Percentiles rank a stretch among this genome's conserved stretches.
Evolutionary conservation across 805 yeast species (phyloP).

Genomic region (Kregervanrija fluxuum): DNA sequence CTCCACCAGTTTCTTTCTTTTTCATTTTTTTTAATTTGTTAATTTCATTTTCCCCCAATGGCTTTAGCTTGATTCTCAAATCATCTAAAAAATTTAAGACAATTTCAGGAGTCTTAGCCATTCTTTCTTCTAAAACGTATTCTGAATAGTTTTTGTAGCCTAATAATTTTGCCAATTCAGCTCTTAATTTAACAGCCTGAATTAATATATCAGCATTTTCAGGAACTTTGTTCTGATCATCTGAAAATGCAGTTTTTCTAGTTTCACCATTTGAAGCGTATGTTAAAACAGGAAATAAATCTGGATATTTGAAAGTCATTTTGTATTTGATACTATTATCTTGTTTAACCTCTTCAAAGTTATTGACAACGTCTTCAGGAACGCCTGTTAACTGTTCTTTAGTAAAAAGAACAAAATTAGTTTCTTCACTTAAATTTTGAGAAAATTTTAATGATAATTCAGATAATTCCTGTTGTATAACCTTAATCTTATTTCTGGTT

Average conservation of each 20-base stretch:
- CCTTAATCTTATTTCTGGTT: conserved; percentile 48
- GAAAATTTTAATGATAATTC: conserved; percentile 48
- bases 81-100: conserved; percentile 60
- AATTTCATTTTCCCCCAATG: conserved; percentile 52
- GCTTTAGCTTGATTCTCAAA: conserved; percentile 49
- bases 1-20: conserved; percentile 34
- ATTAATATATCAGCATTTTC: conserved; percentile 55
- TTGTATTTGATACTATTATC: conserved; percentile 37
- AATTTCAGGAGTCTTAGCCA: conserved; percentile 64
- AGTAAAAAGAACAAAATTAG: conserved; percentile 52
- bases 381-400: conserved; percentile 66
- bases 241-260: conserved; percentile 57
- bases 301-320: conserved; percentile 80
- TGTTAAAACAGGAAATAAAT: conserved; percentile 68
- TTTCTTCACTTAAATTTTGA: conserved; percentile 66
- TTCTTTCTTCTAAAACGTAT: conserved; percentile 64
- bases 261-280: conserved; percentile 59
- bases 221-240: conserved; percentile 61
- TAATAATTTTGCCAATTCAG: conserved; percentile 50
- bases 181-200: conserved; percentile 56
- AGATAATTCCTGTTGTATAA: conserved; percentile 49
- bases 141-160: conserved; percentile 68
- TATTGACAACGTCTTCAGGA: conserved; percentile 54
- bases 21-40: conserved; percentile 44
- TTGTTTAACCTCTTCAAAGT: conserved; percentile 40